A percentile compares a stretch with the other conserved stretches of the same genome.
Conservation (phyloP, 257 asterid species). For the Nicotiana tabacum region DNA sequence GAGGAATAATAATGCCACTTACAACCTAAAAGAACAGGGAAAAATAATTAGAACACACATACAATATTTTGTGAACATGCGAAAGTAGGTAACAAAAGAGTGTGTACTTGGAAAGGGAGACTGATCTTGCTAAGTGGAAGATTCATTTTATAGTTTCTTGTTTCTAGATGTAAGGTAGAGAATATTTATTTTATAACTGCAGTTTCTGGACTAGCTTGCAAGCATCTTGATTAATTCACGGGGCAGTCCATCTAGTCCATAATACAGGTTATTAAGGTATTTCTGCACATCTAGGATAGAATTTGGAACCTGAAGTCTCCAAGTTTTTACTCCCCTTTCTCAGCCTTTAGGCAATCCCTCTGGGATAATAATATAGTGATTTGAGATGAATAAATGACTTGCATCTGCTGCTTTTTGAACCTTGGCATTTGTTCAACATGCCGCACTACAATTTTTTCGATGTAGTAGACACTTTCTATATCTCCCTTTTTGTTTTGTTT, state of each 20-base stretch:
- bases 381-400: background rate
- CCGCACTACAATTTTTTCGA: background rate
- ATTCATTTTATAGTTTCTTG: background rate
- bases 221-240: background rate
- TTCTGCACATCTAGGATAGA: background rate
- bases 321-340: background rate
- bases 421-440: background rate
- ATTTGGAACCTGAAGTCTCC: background rate
- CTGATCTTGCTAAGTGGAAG: background rate
- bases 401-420: background rate
- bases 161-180: background rate
- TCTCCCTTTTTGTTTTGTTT: background rate
- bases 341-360: background rate
- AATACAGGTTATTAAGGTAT: background rate
- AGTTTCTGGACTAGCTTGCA: background rate
- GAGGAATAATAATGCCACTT: background rate
- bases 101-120: no score
- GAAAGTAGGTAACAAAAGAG: background rate
- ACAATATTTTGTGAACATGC: background rate
- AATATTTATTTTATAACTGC: background rate
- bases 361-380: background rate
- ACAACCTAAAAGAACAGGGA: background rate
- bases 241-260: background rate
- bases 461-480: background rate
- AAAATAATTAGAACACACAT: background rate